Percentiles rank a stretch among this genome's conserved stretches.
Conservation (phyloP, 306 rosid species). For the Rosa multiflora region DNA sequence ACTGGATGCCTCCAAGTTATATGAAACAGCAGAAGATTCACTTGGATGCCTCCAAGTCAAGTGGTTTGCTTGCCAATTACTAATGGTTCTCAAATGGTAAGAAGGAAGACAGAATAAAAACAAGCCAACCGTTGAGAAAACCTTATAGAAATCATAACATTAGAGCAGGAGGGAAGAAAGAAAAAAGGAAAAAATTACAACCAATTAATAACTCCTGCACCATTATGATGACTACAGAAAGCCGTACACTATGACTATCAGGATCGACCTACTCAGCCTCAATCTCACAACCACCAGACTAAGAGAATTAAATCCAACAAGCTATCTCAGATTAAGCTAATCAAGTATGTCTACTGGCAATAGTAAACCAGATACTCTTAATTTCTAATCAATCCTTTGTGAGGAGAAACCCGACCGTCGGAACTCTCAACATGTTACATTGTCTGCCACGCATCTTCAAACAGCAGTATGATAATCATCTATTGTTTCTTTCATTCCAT, state of each 20-base stretch:
- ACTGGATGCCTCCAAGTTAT: not conserved
- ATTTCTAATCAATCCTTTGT: not conserved
- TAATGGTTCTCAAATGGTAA: not conserved
- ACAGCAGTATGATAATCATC: constrained; percentile 58
- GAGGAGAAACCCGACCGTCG: not conserved
- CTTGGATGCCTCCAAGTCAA: not conserved
- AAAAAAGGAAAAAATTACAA: not conserved
- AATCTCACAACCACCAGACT: not conserved
- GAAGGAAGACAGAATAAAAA: not conserved
- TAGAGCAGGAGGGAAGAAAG: not conserved
- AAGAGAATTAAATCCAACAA: not conserved
- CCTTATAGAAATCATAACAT: not conserved
- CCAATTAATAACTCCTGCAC: not conserved
- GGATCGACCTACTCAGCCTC: not conserved
- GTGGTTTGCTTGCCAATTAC: not conserved
- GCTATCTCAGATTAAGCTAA: not conserved
- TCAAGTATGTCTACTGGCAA: not conserved
- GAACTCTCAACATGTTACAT: not conserved
- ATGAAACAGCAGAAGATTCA: not conserved
- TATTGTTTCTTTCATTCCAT: constrained; percentile 68
- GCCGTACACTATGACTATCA: not conserved
- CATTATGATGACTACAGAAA: not conserved
- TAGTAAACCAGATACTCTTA: not conserved
- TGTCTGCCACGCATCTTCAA: constrained; percentile 33
- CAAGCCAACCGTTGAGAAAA: not conserved